Percentiles rank a stretch among this genome's conserved stretches.
phyloP scores from a whole-genome alignment of 768 basidiomycete genomes.

The Boletus huronensis region DNA sequence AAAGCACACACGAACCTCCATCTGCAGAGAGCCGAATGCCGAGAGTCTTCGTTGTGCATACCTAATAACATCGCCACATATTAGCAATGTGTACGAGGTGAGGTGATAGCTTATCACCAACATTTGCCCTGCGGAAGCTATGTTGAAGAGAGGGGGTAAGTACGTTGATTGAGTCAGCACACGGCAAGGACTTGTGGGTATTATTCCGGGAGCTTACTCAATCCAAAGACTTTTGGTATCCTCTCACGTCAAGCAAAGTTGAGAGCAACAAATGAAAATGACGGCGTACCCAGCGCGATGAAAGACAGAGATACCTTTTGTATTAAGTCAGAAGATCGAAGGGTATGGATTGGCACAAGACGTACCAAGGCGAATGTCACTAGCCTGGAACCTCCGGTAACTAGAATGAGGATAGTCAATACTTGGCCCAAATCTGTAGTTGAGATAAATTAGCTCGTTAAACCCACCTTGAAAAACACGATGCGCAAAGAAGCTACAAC shows the following conservation, averaged over 20 bases:
- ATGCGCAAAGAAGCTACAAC: slow-evolving; percentile 21
- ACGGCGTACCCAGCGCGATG: slow-evolving; percentile 21
- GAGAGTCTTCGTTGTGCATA: slow-evolving; percentile 21
- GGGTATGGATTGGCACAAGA: background rate
- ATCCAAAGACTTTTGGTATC: slow-evolving; percentile 23
- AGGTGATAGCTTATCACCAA: slow-evolving; percentile 7
- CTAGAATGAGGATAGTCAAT: slow-evolving; percentile 6
- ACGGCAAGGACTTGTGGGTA: background rate
- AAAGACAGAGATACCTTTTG: slow-evolving; percentile 18
- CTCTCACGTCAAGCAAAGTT: slow-evolving; percentile 13
- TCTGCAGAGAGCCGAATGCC: slow-evolving; percentile 11
- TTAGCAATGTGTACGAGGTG: slow-evolving; percentile 2
- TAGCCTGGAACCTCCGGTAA: slow-evolving; percentile 15
- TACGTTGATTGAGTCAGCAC: background rate
- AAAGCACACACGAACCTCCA: slow-evolving; percentile 17
- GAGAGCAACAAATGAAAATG: background rate
- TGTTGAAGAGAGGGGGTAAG: background rate
- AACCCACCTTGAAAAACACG: slow-evolving; percentile 26
- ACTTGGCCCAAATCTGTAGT: too few relatives aligned
- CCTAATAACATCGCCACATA: slow-evolving; percentile 5
- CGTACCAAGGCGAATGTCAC: slow-evolving; percentile 20
- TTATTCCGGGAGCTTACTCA: slow-evolving; percentile 19
- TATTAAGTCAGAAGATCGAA: background rate
- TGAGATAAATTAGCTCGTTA: background rate
- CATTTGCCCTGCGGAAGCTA: slow-evolving; percentile 27